A percentile compares a stretch with the other conserved stretches of the same genome.
These are phyloP conservation scores for Cercospora citrullina DNA, from an alignment of 2,329 filamentous ascomycete species.

Conservation along the genomic window DNA sequence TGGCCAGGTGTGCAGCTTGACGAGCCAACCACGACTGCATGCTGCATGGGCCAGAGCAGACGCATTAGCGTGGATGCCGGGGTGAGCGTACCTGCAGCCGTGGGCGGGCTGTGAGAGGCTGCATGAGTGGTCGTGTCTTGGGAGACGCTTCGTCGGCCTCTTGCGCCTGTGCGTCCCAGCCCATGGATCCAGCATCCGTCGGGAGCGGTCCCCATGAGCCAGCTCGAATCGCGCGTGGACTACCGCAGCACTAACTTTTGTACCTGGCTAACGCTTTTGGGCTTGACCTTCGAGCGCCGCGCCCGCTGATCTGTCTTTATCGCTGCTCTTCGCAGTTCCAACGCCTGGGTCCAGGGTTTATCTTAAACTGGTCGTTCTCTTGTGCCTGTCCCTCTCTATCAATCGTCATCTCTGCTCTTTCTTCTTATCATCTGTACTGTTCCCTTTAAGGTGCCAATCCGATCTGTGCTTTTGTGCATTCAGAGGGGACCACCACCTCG, in stretches of 20 bases:
- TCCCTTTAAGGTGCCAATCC: conserved; percentile 28
- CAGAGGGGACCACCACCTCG: conserved; percentile 20
- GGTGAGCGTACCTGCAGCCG: conserved; percentile 22
- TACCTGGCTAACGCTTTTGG: conserved; percentile 33
- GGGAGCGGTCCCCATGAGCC: conserved; percentile 33
- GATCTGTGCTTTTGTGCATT: conserved; percentile 24
- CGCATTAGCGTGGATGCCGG: conserved; percentile 20
- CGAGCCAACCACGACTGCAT: conserved; percentile 21
- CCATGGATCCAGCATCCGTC: conserved; percentile 30
- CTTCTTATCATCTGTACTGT: conserved; percentile 22
- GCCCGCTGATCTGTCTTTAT: conserved; percentile 34
- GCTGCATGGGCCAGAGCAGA: conserved; percentile 1
- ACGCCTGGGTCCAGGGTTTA: conserved; percentile 35
- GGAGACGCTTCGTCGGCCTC: background rate
- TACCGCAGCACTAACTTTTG: conserved; percentile 28
- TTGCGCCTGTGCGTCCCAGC: conserved; percentile 14
- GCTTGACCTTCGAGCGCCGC: conserved; percentile 26
- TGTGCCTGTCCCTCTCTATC: conserved; percentile 27
- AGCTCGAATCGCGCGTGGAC: conserved; percentile 31
- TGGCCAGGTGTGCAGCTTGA: conserved; percentile 15
- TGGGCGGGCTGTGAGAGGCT: conserved; percentile 14
- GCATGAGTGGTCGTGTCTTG: conserved; percentile 17
- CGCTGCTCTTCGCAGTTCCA: conserved; percentile 29
- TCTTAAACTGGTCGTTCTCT: conserved; percentile 31
- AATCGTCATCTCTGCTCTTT: conserved; percentile 32